These are phyloP conservation scores for Talaromyces wortmannii DNA, from an alignment of 495 filamentous ascomycete species.

Conservation along the genomic window DNA sequence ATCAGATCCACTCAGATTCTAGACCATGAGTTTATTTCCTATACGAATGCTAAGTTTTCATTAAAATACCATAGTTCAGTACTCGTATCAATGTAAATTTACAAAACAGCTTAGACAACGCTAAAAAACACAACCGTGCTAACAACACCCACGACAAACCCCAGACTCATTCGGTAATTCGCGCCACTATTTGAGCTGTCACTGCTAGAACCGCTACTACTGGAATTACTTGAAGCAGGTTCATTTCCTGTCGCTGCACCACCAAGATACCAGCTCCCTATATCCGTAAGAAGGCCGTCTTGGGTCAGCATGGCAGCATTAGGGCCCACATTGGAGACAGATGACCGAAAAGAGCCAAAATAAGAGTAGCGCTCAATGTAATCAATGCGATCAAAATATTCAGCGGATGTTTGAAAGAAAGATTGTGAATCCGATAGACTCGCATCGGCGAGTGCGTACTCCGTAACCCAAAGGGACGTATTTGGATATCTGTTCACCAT, in stretches of 20 bases:
- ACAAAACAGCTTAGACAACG: too few relatives aligned
- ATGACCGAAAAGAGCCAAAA: constrained; percentile 65
- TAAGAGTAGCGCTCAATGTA: constrained; percentile 60
- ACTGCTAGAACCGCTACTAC: background rate
- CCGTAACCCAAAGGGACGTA: constrained; percentile 62
- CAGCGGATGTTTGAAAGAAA: constrained; percentile 57
- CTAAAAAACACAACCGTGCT: too few relatives aligned
- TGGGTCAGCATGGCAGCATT: constrained; percentile 59
- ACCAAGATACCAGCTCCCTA: constrained; percentile 70
- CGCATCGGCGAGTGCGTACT: constrained; percentile 50
- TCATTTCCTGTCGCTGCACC: constrained; percentile 37
- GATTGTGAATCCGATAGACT: constrained; percentile 45
- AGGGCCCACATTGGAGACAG: constrained; percentile 60
- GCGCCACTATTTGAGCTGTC: background rate
- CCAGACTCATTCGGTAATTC: too few relatives aligned
- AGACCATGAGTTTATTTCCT: too few relatives aligned
- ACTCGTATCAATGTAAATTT: too few relatives aligned
- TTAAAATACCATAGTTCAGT: too few relatives aligned
- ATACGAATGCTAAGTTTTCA: too few relatives aligned
- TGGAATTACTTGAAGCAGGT: constrained; percentile 8
- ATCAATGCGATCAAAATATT: constrained; percentile 57
- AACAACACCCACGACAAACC: too few relatives aligned
- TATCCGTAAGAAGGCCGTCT: constrained; percentile 58
- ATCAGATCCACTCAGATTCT: too few relatives aligned
- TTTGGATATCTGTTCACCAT: background rate